Percentiles rank a stretch among this genome's conserved stretches.
phyloP scores from a whole-genome alignment of 352 stramenopile genomes.

The Phytopythium litorale region DNA sequence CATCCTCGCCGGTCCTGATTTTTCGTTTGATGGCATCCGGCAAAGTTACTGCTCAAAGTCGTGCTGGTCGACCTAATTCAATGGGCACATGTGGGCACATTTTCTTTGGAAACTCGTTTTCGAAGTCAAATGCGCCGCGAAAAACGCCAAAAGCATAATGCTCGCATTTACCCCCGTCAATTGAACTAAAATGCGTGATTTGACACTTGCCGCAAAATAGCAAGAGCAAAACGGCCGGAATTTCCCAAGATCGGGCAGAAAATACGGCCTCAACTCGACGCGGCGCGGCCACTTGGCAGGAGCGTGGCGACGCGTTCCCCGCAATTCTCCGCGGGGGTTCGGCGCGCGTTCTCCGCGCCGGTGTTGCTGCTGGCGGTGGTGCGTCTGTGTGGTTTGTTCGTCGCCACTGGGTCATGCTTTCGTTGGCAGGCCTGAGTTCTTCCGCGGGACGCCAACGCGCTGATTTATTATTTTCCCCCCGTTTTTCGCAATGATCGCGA shows the following conservation, averaged over 20 bases:
- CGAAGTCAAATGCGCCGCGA: no score
- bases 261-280: background rate
- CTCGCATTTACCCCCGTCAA: no score
- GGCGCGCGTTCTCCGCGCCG: background rate
- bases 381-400: no score
- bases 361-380: background rate
- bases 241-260: conserved; percentile 1
- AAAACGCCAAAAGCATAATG: no score
- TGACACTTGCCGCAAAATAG: background rate
- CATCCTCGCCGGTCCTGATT: background rate
- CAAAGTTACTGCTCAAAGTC: background rate
- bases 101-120: no score
- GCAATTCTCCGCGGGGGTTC: background rate
- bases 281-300: background rate
- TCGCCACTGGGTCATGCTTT: background rate
- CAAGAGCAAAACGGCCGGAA: background rate
- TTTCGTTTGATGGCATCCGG: background rate
- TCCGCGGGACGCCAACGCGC: background rate
- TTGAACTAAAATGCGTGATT: background rate
- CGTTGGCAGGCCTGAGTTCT: background rate
- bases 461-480: background rate
- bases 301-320: background rate
- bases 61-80: no score
- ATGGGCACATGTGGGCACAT: no score
- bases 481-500: conserved; percentile 2